Percentiles rank a stretch among this genome's conserved stretches.
phyloP scores from a whole-genome alignment of 495 filamentous ascomycete species.

The Tuber borchii region DNA sequence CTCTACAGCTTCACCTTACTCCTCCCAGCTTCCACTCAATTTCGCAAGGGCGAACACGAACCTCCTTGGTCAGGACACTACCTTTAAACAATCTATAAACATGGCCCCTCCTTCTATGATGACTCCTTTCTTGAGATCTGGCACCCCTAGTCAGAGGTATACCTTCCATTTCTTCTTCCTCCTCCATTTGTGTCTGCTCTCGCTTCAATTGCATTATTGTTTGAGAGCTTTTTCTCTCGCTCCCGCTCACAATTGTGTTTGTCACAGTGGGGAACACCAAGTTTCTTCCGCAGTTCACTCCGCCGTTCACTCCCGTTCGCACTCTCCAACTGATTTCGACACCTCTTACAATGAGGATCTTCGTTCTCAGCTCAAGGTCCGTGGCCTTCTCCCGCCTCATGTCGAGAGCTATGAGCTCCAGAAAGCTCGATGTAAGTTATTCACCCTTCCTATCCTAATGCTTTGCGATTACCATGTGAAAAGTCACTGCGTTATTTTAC shows the following conservation, averaged over 20 bases:
- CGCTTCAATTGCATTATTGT: background rate
- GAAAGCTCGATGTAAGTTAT: slow-evolving; percentile 57
- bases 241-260: background rate
- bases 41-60: slow-evolving; percentile 41
- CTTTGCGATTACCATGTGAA: background rate
- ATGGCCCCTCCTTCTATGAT: slow-evolving; percentile 19
- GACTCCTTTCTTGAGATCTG: slow-evolving; percentile 34
- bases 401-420: slow-evolving; percentile 65
- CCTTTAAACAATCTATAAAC: background rate
- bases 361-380: slow-evolving; percentile 62
- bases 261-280: background rate
- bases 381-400: slow-evolving; percentile 64
- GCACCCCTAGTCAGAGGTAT: slow-evolving; percentile 26
- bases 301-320: slow-evolving; percentile 24
- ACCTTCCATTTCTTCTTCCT: slow-evolving; percentile 10
- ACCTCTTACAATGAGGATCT: slow-evolving; percentile 59
- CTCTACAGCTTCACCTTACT: background rate
- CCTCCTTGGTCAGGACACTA: slow-evolving; percentile 41
- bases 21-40: background rate
- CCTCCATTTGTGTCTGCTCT: background rate
- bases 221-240: slow-evolving; percentile 1
- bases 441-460: background rate
- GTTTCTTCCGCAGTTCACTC: slow-evolving; percentile 21
- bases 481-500: slow-evolving; percentile 18
- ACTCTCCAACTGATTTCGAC: slow-evolving; percentile 46